Percentiles rank a stretch among this genome's conserved stretches.
Conservation (phyloP, 768 basidiomycete genomes). For the Saitozyma sp. region DNA sequence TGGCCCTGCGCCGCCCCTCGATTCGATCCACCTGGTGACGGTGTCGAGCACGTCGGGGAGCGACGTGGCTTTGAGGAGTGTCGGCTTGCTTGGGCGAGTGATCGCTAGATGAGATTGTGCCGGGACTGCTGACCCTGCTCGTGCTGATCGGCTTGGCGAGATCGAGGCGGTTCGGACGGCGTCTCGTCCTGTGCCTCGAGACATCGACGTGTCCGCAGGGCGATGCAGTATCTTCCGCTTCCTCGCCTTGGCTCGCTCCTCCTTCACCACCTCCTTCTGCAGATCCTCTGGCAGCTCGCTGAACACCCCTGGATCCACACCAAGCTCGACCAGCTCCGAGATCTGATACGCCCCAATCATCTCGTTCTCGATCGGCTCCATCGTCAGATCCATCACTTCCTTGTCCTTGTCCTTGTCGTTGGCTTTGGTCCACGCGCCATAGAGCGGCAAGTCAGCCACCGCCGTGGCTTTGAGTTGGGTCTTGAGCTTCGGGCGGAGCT, state of each 20-base stretch:
- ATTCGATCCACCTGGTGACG: conserved; percentile 73
- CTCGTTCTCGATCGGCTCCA: conserved; percentile 7
- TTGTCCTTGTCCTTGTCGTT: conserved; percentile 15
- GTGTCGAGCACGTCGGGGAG: conserved; percentile 70
- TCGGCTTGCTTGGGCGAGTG: conserved; percentile 18
- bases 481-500: conserved; percentile 40
- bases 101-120: conserved; percentile 16
- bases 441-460: conserved; percentile 36
- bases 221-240: conserved; percentile 32
- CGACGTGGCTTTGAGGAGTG: conserved; percentile 55
- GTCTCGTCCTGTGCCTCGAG: conserved; percentile 19
- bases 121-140: conserved; percentile 55
- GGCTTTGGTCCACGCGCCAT: conserved; percentile 32
- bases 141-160: conserved; percentile 40
- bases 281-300: conserved; percentile 63
- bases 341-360: conserved; percentile 57
- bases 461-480: conserved; percentile 33
- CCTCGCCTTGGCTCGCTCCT: conserved; percentile 22
- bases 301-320: conserved; percentile 75
- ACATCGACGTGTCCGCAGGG: conserved; percentile 23
- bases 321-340: conserved; percentile 63
- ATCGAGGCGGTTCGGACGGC: conserved; percentile 28
- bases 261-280: conserved; percentile 73
- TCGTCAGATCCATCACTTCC: conserved; percentile 26
- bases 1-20: conserved; percentile 65